Evolutionary conservation across 257 asterid genomes (phyloP).

Genomic region (Cinchona pubescens): DNA sequence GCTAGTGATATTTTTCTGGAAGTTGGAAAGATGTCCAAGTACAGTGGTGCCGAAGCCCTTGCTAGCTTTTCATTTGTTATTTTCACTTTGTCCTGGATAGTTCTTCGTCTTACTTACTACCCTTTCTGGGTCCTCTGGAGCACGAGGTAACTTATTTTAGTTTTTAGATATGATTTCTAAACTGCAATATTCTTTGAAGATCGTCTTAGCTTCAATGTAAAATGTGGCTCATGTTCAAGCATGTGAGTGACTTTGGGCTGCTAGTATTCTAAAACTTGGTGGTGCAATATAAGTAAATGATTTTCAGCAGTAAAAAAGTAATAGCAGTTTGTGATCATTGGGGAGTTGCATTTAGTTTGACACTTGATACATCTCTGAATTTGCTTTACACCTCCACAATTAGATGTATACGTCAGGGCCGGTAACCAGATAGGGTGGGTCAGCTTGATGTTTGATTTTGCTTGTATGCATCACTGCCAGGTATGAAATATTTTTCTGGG

Average conservation of each 20-base stretch:
- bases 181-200: background rate
- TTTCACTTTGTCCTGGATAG: constrained; percentile 61
- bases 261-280: background rate
- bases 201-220: background rate
- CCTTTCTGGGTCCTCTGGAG: constrained; percentile 94
- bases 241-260: background rate
- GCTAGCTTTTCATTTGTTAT: constrained; percentile 77
- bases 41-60: constrained; percentile 74
- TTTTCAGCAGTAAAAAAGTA: background rate
- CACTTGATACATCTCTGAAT: background rate
- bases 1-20: constrained; percentile 88
- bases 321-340: background rate
- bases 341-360: background rate
- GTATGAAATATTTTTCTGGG: too few species aligned
- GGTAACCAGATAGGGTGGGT: background rate
- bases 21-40: constrained; percentile 92
- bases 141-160: constrained; percentile 54
- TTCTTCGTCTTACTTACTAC: constrained; percentile 79
- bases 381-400: background rate
- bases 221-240: background rate
- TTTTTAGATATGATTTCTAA: background rate
- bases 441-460: background rate
- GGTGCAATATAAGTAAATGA: constrained; percentile 2
- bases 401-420: background rate
- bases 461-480: background rate